phyloP scores from a whole-genome alignment of 768 basidiomycete genomes.

The Boletus rubropictus region DNA sequence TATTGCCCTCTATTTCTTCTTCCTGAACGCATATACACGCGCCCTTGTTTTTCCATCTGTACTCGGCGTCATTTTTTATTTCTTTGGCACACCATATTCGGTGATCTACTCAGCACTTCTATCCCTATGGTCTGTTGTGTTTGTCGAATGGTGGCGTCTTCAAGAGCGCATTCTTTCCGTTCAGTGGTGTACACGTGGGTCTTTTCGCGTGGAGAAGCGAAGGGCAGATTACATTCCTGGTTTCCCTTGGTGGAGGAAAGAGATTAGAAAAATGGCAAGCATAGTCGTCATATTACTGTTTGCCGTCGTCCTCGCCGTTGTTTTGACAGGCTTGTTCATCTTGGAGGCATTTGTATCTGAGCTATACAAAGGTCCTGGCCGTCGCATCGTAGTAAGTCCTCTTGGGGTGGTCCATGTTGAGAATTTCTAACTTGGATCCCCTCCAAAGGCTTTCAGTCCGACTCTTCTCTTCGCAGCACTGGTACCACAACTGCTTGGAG shows the following conservation, averaged over 20 bases:
- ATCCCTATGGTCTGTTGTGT: constrained; percentile 77
- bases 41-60: constrained; percentile 71
- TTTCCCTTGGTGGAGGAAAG: constrained; percentile 69
- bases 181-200: constrained; percentile 74
- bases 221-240: constrained; percentile 53
- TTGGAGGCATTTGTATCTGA: constrained; percentile 88
- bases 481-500: constrained; percentile 71
- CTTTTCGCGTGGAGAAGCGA: constrained; percentile 69
- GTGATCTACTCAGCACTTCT: constrained; percentile 70
- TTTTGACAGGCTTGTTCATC: constrained; percentile 79
- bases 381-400: constrained; percentile 63
- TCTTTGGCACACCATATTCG: constrained; percentile 68
- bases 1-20: constrained; percentile 84
- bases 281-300: constrained; percentile 72
- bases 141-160: constrained; percentile 91
- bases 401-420: neutral
- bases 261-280: constrained; percentile 60
- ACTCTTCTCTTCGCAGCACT: constrained; percentile 77
- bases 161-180: constrained; percentile 79
- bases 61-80: constrained; percentile 65
- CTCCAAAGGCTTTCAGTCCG: constrained; percentile 62
- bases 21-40: constrained; percentile 78
- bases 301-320: constrained; percentile 56
- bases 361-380: constrained; percentile 84
- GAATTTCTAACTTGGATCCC: neutral